These are phyloP conservation scores for Rhodotorula sp. DNA, from an alignment of 1,284 basidiomycete species.

Conservation along the genomic window DNA sequence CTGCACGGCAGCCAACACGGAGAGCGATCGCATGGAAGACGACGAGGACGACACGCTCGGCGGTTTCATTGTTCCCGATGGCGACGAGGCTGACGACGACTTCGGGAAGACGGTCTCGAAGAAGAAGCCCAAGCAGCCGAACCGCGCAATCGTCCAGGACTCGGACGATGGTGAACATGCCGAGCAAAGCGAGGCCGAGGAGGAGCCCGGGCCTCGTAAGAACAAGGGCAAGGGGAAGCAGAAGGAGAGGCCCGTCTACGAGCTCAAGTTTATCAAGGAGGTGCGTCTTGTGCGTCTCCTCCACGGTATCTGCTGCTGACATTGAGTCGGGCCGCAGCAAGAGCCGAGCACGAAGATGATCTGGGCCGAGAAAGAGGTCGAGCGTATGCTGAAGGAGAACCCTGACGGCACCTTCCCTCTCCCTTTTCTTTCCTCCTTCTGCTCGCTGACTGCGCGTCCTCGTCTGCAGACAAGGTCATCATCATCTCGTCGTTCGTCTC, in stretches of 20 bases:
- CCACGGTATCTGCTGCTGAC: background rate
- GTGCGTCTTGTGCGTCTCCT: background rate
- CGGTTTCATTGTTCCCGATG: constrained; percentile 30
- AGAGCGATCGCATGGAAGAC: constrained; percentile 46
- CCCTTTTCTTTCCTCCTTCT: background rate
- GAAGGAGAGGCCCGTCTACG: constrained; percentile 10
- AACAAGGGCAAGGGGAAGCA: constrained; percentile 14
- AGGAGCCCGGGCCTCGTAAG: background rate
- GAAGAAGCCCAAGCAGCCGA: constrained; percentile 24
- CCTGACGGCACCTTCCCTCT: background rate
- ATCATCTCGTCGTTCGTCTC: constrained; percentile 64
- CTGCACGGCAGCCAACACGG: constrained; percentile 52
- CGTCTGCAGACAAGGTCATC: constrained; percentile 57
- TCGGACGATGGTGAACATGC: constrained; percentile 29
- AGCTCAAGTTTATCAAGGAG: constrained; percentile 7
- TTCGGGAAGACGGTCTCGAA: constrained; percentile 62
- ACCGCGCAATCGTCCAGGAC: constrained; percentile 31
- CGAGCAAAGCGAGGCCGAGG: constrained; percentile 24
- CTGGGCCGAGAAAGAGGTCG: constrained; percentile 3
- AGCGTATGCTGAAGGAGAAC: constrained; percentile 5
- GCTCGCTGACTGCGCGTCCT: background rate
- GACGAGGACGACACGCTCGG: constrained; percentile 27
- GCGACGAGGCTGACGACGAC: constrained; percentile 25
- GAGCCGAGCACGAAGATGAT: constrained; percentile 32
- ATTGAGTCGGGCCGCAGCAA: background rate